Evolutionary conservation across 768 basidiomycete genomes (phyloP).

Genomic region (Termitomyces sp.): DNA sequence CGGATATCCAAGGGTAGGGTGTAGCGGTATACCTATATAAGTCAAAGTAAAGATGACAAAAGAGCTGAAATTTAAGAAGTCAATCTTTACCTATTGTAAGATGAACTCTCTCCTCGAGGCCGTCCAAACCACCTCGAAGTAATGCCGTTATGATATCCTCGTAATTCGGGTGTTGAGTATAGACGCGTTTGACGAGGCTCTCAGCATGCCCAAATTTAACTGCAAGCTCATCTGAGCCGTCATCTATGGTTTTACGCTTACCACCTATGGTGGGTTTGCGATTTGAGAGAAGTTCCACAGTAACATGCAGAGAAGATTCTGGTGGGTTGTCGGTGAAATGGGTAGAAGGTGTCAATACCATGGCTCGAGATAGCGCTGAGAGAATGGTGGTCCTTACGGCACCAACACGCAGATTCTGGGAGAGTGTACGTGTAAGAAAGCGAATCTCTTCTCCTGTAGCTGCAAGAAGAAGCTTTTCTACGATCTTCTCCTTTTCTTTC

Average conservation of each 20-base stretch:
- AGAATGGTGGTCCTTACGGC: slow-evolving; percentile 83
- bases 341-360: slow-evolving; percentile 54
- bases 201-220: slow-evolving; percentile 55
- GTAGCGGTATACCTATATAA: slow-evolving; percentile 78
- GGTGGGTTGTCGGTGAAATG: slow-evolving; percentile 14
- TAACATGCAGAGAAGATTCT: slow-evolving; percentile 19
- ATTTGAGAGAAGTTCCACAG: slow-evolving; percentile 23
- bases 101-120: slow-evolving; percentile 55
- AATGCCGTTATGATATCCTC: slow-evolving; percentile 63
- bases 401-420: slow-evolving; percentile 78
- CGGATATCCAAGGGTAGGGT: slow-evolving; percentile 85
- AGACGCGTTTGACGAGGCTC: slow-evolving; percentile 63
- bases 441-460: slow-evolving; percentile 87
- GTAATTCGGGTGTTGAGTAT: slow-evolving; percentile 76
- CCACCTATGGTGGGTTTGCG: slow-evolving; percentile 6
- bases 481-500: slow-evolving; percentile 71
- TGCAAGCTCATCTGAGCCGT: slow-evolving; percentile 30
- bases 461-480: slow-evolving; percentile 79
- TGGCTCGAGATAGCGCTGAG: slow-evolving; percentile 74
- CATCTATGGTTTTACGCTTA: slow-evolving; percentile 21
- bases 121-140: slow-evolving; percentile 56
- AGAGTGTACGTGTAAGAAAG: slow-evolving; percentile 73
- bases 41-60: neutral
- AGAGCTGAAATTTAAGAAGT: neutral
- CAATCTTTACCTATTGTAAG: slow-evolving; percentile 60